Evolutionary conservation across 345 rosid genomes (phyloP), one percentile per base, ranked within the genome.

Genomic region (Microcos paniculata): DNA sequence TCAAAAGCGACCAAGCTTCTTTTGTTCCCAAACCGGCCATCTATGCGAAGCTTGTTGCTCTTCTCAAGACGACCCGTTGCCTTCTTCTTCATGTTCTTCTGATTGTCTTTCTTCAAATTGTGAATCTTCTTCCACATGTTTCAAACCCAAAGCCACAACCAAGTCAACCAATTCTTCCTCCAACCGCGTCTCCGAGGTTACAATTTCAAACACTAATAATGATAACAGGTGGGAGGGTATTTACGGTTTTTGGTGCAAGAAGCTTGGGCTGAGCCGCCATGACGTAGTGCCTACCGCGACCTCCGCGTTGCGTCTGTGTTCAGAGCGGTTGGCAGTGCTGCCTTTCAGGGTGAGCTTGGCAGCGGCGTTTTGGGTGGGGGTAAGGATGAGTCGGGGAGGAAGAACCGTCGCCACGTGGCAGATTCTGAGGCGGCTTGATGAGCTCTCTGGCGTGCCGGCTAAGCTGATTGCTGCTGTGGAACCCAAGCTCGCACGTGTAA

Each of bases 301-400:
- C 12, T 69, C 56, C 2, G 88, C 82, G 62, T 2, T 87, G 74
- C 77, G 57, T 51, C 24, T 77, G 51, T 79, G 80, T 70, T 18
- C 15, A 70, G 84, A 71, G 57, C 69, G 71, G 38, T 19, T 72
- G 71, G 68, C 62, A 71, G 68, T 18, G 14, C 1, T 80, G 77
- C 86, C 88, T 13, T 49, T 70, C 23, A 58, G 87, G 53, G 77
- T 79, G 51, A 63, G 77, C 72, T 61, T 79, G 4, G 87, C 90
- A 58, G 85, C 84, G 70, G 67, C 88, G 79, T 84, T 85, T 76
- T 87, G 87, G 90, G 16, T 79, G 40, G 88, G 82, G 42, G 28
- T 85, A 79, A 77, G 78, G 65, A 33, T 51, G 68, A 43, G 55
- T 13, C 33, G 72, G 62, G 78, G 42, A 70, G 62, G 80, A 62